Evolutionary conservation across 257 asterid species (phyloP).

Genomic region (Solanum arcanum): DNA sequence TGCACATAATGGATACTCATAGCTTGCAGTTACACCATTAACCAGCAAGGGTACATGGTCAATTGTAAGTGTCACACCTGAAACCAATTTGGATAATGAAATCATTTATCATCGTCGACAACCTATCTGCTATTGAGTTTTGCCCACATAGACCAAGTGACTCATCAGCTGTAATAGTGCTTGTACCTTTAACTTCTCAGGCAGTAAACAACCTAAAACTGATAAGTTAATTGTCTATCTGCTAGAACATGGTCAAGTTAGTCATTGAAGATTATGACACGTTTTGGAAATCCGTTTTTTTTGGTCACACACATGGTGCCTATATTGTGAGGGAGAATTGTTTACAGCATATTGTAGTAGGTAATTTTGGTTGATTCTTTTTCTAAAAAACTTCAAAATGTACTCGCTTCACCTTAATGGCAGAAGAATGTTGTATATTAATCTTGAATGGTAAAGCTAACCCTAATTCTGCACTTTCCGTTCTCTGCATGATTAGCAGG

Average conservation of each 20-base stretch:
- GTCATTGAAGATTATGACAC: background rate
- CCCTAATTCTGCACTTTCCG: background rate
- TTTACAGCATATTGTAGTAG: background rate
- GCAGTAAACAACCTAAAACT: background rate
- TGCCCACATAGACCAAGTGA: background rate
- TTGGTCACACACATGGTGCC: background rate
- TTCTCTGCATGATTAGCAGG: background rate
- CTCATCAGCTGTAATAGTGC: background rate
- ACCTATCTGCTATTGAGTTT: background rate
- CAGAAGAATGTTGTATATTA: background rate
- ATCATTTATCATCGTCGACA: background rate
- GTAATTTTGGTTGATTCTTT: background rate
- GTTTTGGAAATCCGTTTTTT: background rate
- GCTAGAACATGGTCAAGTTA: background rate
- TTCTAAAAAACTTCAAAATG: background rate
- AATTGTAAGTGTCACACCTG: background rate
- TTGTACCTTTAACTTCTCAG: background rate
- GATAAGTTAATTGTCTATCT: background rate
- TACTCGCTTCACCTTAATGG: background rate
- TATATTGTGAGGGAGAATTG: background rate
- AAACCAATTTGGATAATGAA: background rate
- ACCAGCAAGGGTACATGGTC: background rate
- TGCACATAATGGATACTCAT: slow-evolving; percentile 29
- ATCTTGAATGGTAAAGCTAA: background rate
- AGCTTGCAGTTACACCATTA: slow-evolving; percentile 1